A percentile compares a stretch with the other conserved stretches of the same genome.
Evolutionary conservation across 2,329 filamentous ascomycete genomes (phyloP).

Genomic region (Daldinia eschscholtzii): DNA sequence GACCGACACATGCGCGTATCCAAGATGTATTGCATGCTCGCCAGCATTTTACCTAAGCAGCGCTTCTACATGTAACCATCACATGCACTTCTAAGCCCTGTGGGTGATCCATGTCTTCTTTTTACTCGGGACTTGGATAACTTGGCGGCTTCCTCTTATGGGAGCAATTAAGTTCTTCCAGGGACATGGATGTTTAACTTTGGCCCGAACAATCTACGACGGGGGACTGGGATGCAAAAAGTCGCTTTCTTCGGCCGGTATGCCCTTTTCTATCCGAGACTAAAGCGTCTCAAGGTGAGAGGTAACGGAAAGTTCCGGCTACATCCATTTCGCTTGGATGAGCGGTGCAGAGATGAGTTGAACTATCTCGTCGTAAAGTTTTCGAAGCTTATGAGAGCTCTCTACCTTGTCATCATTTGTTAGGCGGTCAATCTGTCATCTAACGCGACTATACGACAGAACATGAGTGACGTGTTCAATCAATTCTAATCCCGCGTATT

Average conservation of each 20-base stretch:
- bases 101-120: conserved; percentile 12
- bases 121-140: background rate
- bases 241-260: background rate
- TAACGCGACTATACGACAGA: background rate
- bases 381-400: conserved; percentile 3
- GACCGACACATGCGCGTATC: background rate
- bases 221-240: background rate
- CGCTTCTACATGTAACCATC: conserved; percentile 1
- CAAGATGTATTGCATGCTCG: background rate
- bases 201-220: background rate
- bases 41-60: background rate
- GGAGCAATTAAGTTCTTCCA: conserved; percentile 6
- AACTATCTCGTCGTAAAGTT: background rate
- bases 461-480: background rate
- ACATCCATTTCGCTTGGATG: background rate
- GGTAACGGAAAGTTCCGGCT: background rate
- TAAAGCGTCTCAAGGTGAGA: background rate
- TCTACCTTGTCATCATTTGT: background rate
- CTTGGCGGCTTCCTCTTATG: conserved; percentile 19
- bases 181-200: conserved; percentile 2
- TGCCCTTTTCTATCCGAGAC: background rate
- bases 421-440: background rate
- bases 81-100: background rate
- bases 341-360: background rate
- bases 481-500: background rate